Conservation (phyloP, 2,329 filamentous ascomycete genomes). For the Nemania abortiva region DNA sequence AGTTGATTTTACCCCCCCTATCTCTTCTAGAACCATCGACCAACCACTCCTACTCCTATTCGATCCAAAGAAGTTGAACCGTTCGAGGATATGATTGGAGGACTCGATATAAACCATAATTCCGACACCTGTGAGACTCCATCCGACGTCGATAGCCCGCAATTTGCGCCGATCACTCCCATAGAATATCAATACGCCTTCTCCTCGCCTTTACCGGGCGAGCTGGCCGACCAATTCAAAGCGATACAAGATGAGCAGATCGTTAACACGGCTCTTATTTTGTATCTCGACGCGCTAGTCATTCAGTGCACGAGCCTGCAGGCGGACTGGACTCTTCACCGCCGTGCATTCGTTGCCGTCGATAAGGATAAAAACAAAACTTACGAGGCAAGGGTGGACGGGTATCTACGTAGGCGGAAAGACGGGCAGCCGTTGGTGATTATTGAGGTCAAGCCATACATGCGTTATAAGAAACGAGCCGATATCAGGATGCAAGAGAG, state of each 20-base stretch:
- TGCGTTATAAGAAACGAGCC: background rate
- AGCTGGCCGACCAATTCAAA: background rate
- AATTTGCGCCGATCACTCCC: too few relatives aligned
- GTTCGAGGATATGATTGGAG: too few relatives aligned
- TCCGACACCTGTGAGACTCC: too few relatives aligned
- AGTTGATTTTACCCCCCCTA: too few relatives aligned
- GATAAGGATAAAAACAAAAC: background rate
- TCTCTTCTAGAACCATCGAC: too few relatives aligned
- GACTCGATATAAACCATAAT: too few relatives aligned
- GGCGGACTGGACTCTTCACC: constrained; percentile 19
- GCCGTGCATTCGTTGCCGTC: background rate
- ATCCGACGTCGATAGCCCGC: too few relatives aligned
- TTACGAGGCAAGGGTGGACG: constrained; percentile 32
- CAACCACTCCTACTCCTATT: too few relatives aligned
- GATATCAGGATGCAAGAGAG: constrained; percentile 26
- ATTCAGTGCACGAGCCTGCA: constrained; percentile 7
- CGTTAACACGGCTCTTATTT: constrained; percentile 27
- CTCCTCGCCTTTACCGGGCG: too few relatives aligned
- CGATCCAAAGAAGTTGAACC: too few relatives aligned
- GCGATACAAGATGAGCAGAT: constrained; percentile 27
- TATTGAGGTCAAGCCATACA: constrained; percentile 18
- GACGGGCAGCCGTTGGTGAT: background rate
- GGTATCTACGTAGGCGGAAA: background rate
- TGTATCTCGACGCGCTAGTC: constrained; percentile 15
- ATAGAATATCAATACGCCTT: too few relatives aligned